Evolutionary conservation across 768 basidiomycete genomes (phyloP).

Genomic region (Hygrophoropsis aurantiaca): DNA sequence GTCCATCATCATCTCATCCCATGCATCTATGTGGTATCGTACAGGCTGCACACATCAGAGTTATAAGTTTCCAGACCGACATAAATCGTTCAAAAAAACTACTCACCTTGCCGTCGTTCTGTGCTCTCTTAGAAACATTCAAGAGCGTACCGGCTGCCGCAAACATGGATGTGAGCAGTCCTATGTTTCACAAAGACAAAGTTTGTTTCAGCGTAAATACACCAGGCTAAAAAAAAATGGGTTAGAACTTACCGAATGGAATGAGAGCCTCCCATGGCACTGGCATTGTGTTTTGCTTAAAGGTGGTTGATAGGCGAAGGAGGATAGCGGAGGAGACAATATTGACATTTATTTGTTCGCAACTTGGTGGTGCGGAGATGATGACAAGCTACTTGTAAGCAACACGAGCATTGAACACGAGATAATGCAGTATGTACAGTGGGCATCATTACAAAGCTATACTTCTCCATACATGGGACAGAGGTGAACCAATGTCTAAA

Average conservation of each 20-base stretch:
- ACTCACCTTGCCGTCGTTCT: conserved; percentile 88
- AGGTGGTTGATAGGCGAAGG: too few relatives aligned
- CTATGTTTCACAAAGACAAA: conserved; percentile 50
- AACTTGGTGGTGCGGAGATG: too few relatives aligned
- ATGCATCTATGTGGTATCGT: conserved; percentile 81
- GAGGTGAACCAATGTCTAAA: too few relatives aligned
- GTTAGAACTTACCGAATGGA: conserved; percentile 70
- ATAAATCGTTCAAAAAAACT: not conserved
- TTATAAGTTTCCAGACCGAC: not conserved
- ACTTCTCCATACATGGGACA: too few relatives aligned
- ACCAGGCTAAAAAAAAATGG: not conserved
- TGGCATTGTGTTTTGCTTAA: conserved; percentile 61
- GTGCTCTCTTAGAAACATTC: conserved; percentile 71
- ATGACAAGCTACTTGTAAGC: too few relatives aligned
- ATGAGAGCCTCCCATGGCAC: conserved; percentile 97
- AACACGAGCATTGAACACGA: too few relatives aligned
- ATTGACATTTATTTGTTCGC: too few relatives aligned
- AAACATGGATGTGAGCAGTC: conserved; percentile 85
- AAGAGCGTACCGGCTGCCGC: conserved; percentile 87
- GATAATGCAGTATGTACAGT: too few relatives aligned
- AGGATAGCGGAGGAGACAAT: too few relatives aligned
- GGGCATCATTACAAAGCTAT: too few relatives aligned
- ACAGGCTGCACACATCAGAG: conserved; percentile 52
- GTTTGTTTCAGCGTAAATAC: too few relatives aligned
- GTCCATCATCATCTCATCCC: conserved; percentile 97